Evolutionary conservation across 352 stramenopile species (phyloP).

Genomic region (Peronospora belbahrii): DNA sequence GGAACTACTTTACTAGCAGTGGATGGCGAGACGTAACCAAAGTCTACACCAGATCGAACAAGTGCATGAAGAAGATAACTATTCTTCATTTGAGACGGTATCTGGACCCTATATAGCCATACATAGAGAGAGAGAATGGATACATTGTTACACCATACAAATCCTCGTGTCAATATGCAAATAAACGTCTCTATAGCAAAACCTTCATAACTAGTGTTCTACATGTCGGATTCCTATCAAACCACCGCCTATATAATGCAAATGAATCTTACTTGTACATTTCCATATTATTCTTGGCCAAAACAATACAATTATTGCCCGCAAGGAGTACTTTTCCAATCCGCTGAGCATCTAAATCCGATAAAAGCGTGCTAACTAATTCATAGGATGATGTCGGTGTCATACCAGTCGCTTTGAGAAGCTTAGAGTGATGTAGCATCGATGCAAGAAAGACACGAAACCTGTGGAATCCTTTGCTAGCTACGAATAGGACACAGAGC

Average conservation of each 20-base stretch:
- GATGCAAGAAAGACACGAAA: slow-evolving; percentile 31
- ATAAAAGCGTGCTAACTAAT: slow-evolving; percentile 68
- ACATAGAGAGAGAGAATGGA: too few relatives aligned
- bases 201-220: not conserved
- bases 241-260: too few relatives aligned
- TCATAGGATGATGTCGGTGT: slow-evolving; percentile 28
- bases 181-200: too few relatives aligned
- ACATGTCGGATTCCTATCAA: too few relatives aligned
- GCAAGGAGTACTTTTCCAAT: slow-evolving; percentile 64
- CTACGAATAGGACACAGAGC: slow-evolving; percentile 23
- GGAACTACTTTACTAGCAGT: slow-evolving; percentile 39
- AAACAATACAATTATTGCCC: slow-evolving; percentile 47
- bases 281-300: slow-evolving; percentile 30
- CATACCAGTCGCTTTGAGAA: slow-evolving; percentile 8
- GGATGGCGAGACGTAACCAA: slow-evolving; percentile 50
- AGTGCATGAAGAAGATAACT: slow-evolving; percentile 64
- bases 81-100: slow-evolving; percentile 65
- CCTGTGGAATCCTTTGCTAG: slow-evolving; percentile 14
- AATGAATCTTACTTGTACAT: slow-evolving; percentile 57
- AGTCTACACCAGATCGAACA: slow-evolving; percentile 54
- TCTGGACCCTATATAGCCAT: slow-evolving; percentile 39
- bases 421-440: slow-evolving; percentile 21
- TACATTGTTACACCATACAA: too few relatives aligned
- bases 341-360: slow-evolving; percentile 35
- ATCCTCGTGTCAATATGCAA: too few relatives aligned